Conservation (phyloP, 257 asterid genomes). For the Anisodus tanguticus region DNA sequence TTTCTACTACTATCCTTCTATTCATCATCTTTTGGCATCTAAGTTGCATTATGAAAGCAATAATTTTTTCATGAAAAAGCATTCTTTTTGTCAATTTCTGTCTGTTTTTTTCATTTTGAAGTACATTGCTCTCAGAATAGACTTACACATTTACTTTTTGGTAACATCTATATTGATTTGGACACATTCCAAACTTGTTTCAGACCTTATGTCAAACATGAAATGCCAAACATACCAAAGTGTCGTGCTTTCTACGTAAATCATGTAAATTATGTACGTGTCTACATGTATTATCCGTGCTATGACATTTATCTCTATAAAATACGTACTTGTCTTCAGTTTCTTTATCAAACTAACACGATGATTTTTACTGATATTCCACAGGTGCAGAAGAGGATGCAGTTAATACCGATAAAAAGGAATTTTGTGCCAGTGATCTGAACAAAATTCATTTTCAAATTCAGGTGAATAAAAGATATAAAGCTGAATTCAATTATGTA, state of each 20-base stretch:
- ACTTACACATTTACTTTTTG: not conserved
- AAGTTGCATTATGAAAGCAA: not conserved
- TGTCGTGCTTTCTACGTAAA: not conserved
- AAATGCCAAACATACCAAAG: not conserved
- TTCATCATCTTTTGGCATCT: not conserved
- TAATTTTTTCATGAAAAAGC: not conserved
- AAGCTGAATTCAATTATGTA: constrained; percentile 62
- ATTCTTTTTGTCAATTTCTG: not conserved
- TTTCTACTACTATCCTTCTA: not conserved
- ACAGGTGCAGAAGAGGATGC: constrained; percentile 23
- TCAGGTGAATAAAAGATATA: constrained; percentile 47
- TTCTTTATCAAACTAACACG: constrained; percentile 28
- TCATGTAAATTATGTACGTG: not conserved
- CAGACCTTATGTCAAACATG: not conserved
- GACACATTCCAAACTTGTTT: not conserved
- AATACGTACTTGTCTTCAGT: not conserved
- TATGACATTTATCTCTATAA: not conserved
- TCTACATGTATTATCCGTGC: not conserved
- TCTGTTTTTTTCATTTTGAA: not conserved
- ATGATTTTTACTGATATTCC: constrained; percentile 27
- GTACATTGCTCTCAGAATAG: not conserved
- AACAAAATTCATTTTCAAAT: constrained; percentile 36
- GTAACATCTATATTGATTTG: not conserved
- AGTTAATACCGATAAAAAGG: constrained; percentile 24
- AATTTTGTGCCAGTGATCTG: constrained; percentile 37